Conservation (phyloP, 768 basidiomycete genomes). For the Termitomyces sp. region DNA sequence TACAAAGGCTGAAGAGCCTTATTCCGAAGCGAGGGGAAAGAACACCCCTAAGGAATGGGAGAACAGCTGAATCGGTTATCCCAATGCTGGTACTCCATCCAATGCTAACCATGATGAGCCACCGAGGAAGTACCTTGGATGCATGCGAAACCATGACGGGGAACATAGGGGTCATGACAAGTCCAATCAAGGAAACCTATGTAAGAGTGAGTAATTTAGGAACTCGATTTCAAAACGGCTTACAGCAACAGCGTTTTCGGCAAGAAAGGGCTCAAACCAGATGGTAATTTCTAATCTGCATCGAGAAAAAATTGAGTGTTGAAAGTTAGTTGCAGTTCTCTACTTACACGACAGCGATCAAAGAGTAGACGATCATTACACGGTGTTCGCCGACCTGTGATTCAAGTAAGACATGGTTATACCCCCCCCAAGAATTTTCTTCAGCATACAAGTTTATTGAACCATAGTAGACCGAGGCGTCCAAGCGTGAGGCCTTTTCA, state of each 20-base stretch:
- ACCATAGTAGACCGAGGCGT: conserved; percentile 41
- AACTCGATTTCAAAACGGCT: neutral
- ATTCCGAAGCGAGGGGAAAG: conserved; percentile 11
- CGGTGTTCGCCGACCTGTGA: conserved; percentile 21
- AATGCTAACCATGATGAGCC: conserved; percentile 28
- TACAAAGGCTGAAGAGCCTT: conserved; percentile 12
- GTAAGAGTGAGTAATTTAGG: neutral
- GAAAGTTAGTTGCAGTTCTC: neutral
- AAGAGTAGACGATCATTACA: conserved; percentile 4
- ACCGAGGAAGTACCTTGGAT: conserved; percentile 25
- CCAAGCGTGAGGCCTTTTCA: conserved; percentile 42
- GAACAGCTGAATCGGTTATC: conserved; percentile 20
- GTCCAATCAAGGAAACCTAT: conserved; percentile 38
- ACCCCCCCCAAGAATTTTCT: neutral
- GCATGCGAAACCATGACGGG: conserved; percentile 35
- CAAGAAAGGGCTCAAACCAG: conserved; percentile 46
- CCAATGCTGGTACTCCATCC: conserved; percentile 36
- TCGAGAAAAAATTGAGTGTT: neutral
- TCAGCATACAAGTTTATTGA: conserved; percentile 35
- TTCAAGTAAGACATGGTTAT: neutral
- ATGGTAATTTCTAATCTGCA: conserved; percentile 39
- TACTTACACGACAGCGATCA: conserved; percentile 26
- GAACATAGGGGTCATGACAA: conserved; percentile 51
- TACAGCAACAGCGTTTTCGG: conserved; percentile 45
- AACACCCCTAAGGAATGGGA: conserved; percentile 13